Evolutionary conservation across 1,284 basidiomycete genomes (phyloP).

Genomic region (Peniophora sp.): DNA sequence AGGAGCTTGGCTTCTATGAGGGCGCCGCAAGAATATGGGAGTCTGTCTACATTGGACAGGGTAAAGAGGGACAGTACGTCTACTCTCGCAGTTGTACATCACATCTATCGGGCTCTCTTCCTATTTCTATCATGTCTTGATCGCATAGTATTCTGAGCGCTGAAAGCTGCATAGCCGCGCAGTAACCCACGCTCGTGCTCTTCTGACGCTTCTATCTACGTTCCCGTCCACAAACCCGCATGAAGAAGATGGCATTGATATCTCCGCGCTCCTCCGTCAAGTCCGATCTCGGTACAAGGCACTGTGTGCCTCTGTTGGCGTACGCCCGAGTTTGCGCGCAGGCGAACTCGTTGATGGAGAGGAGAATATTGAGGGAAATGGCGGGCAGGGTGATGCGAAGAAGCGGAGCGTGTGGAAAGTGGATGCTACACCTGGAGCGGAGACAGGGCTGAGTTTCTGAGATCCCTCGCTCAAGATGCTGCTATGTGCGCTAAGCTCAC

Average conservation of each 20-base stretch:
- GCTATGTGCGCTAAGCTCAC: too few relatives aligned
- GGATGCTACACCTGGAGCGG: slow-evolving; percentile 4
- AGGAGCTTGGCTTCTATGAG: slow-evolving; percentile 90
- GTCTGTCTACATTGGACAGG: slow-evolving; percentile 33
- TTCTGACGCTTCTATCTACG: slow-evolving; percentile 63
- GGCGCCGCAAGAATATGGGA: slow-evolving; percentile 76
- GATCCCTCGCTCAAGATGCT: too few relatives aligned
- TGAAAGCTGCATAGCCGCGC: slow-evolving; percentile 38
- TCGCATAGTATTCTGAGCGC: not conserved
- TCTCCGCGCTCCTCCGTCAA: slow-evolving; percentile 68
- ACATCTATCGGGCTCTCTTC: slow-evolving; percentile 1
- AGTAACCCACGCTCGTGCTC: slow-evolving; percentile 53
- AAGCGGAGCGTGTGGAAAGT: slow-evolving; percentile 9
- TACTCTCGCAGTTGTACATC: too few relatives aligned
- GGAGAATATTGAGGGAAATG: not conserved
- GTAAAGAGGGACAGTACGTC: slow-evolving; percentile 41
- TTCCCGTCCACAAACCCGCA: slow-evolving; percentile 78
- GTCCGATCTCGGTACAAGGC: slow-evolving; percentile 86
- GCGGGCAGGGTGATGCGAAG: slow-evolving; percentile 5
- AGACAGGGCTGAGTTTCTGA: slow-evolving; percentile 12
- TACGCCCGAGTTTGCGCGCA: slow-evolving; percentile 53
- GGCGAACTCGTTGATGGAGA: slow-evolving; percentile 2
- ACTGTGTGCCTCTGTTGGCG: slow-evolving; percentile 78
- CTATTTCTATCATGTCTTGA: slow-evolving; percentile 4
- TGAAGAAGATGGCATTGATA: slow-evolving; percentile 52